Evolutionary conservation across 345 rosid genomes (phyloP).

Genomic region (Eucalyptus tenuipes): DNA sequence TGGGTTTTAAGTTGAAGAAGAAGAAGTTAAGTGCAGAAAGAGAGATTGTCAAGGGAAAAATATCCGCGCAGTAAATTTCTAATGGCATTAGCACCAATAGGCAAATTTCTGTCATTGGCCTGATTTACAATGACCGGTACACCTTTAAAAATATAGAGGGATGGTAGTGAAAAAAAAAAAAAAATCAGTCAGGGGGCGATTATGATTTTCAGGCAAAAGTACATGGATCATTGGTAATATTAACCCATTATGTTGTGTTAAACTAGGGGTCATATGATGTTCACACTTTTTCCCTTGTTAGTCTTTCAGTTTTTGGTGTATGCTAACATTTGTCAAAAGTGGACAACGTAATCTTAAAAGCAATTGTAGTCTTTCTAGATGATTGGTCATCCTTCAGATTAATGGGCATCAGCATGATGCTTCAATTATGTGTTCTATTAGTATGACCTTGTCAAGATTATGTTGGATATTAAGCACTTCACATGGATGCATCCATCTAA

Average conservation of each 20-base stretch:
- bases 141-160: background rate
- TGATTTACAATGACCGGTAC: background rate
- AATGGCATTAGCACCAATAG: background rate
- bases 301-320: background rate
- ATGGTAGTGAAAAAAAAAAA: background rate
- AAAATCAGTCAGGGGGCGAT: fast-evolving
- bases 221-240: background rate
- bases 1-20: background rate
- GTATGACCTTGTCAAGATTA: background rate
- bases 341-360: background rate
- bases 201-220: background rate
- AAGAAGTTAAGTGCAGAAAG: background rate
- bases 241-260: background rate
- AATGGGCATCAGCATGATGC: background rate
- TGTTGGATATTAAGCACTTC: background rate
- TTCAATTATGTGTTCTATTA: background rate
- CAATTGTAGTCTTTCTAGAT: background rate
- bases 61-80: background rate
- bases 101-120: background rate
- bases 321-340: background rate
- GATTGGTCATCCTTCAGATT: background rate
- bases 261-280: background rate
- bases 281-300: background rate
- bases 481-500: background rate
- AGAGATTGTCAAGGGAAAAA: background rate